phyloP scores from a whole-genome alignment of 2,329 filamentous ascomycete genomes.

The Aspergillus sp. region DNA sequence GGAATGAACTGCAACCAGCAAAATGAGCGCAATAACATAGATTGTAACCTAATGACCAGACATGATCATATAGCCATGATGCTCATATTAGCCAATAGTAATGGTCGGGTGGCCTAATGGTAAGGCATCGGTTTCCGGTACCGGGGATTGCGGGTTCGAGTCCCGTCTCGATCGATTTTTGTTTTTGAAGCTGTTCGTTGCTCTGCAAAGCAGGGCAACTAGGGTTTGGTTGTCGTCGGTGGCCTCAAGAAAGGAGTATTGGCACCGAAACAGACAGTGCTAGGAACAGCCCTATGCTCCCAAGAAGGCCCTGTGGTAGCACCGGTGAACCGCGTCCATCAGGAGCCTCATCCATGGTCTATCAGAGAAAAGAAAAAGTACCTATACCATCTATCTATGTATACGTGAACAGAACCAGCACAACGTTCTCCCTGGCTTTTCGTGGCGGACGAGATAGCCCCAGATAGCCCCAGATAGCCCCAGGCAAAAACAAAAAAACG shows the following conservation, averaged over 20 bases:
- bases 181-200: neutral
- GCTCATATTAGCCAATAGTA: no score
- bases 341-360: no score
- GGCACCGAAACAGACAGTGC: neutral
- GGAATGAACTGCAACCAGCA: neutral
- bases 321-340: no score
- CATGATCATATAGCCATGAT: no score
- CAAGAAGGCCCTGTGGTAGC: neutral
- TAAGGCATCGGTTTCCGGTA: neutral
- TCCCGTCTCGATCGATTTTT: neutral
- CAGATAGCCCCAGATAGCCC: no score
- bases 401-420: no score
- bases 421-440: no score
- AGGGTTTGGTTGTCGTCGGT: neutral
- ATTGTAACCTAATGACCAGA: no score
- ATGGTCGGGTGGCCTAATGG: neutral
- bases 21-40: no score
- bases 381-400: neutral
- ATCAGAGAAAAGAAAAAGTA: neutral
- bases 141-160: neutral
- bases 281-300: neutral
- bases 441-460: no score
- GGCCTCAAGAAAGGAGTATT: neutral
- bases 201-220: no score
- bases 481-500: no score